Base-by-base conservation (phyloP, 192 early-diverging fungal species). In the Coemansia sp. region DNA sequence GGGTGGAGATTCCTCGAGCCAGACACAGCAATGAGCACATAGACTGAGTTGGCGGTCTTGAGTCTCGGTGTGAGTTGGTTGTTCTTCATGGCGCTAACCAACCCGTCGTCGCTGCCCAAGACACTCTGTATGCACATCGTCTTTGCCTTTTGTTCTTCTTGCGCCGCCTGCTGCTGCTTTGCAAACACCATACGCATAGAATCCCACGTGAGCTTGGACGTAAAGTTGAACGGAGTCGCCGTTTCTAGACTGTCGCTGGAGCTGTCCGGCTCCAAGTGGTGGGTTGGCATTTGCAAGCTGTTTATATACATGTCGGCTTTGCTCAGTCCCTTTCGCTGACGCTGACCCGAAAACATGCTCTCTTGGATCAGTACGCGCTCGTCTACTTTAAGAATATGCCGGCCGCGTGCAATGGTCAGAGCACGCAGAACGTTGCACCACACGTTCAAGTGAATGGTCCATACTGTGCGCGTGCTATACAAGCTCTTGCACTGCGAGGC, bases 341-440 rank as follows among this genome's bases (percentile, higher is more conserved):
- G 70, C 63, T 74, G 71, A 0, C 79, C 79, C 6, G 79, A 69
- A 66, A 82, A 82, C 79, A 76, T 76, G 69, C 74, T 76, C 52
- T 82, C 79, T n/a, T 82, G 79, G 23, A 82, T 68, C n/a, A 82
- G 60, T 10, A 70, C 59, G 32, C 79, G 79, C 50, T 82, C 79
- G 2, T 82, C 74, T 13, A 74, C 75, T 11, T 62, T 47, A 10
- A 76, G 72, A n/a, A 82, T 74, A 44, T 82, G 68, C 4, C 79
- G 65, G 1, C 74, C 74, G 2, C 79, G 74, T 11, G 79, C 74
- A 44, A 76, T 76, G 0, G 79, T 82, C 35, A 82, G 64, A 23
- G 79, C 70, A 4, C 68, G 64, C 14, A 82, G 59, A 14, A 82
- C 68, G 32, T 82, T 82, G 68, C 79, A 70, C 79, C 79, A 82